These are phyloP conservation scores for Collybia sordida DNA, from an alignment of 768 basidiomycete species.

Conservation along the genomic window DNA sequence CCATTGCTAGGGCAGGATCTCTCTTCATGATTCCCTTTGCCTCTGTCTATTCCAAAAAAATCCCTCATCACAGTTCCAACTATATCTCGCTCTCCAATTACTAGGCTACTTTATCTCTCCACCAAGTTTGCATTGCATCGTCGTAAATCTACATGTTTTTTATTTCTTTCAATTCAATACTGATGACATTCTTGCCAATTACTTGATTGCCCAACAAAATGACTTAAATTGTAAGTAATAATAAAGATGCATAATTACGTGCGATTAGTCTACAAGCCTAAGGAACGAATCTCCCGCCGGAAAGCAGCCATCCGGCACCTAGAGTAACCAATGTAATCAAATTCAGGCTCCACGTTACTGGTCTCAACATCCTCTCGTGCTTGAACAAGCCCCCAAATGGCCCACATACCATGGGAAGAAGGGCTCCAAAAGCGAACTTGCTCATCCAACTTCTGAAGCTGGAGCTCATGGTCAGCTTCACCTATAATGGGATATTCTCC, in stretches of 20 bases:
- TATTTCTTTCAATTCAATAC: constrained; percentile 41
- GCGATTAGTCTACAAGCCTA: constrained; percentile 33
- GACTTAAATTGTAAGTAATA: neutral
- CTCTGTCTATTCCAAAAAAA: constrained; percentile 15
- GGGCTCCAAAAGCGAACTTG: constrained; percentile 90
- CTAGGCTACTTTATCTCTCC: constrained; percentile 42
- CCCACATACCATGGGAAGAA: constrained; percentile 90
- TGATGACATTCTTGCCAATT: constrained; percentile 28
- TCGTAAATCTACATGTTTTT: constrained; percentile 46
- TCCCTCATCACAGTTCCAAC: constrained; percentile 24
- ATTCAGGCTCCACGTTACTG: constrained; percentile 65
- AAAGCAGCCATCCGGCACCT: constrained; percentile 65
- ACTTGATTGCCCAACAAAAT: neutral
- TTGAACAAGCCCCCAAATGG: constrained; percentile 93
- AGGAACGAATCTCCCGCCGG: constrained; percentile 48
- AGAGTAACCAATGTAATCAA: constrained; percentile 89
- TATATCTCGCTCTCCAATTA: constrained; percentile 30
- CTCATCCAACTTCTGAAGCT: constrained; percentile 62
- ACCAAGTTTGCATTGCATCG: constrained; percentile 35
- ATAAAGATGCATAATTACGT: neutral
- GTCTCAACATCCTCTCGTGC: constrained; percentile 73
- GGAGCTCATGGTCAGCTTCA: constrained; percentile 37
- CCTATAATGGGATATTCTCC: constrained; percentile 28
- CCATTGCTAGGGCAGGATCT: constrained; percentile 10
- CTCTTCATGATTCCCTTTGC: constrained; percentile 15